phyloP scores from a whole-genome alignment of 108 stramenopile species.

The Skeletonema grethae region DNA sequence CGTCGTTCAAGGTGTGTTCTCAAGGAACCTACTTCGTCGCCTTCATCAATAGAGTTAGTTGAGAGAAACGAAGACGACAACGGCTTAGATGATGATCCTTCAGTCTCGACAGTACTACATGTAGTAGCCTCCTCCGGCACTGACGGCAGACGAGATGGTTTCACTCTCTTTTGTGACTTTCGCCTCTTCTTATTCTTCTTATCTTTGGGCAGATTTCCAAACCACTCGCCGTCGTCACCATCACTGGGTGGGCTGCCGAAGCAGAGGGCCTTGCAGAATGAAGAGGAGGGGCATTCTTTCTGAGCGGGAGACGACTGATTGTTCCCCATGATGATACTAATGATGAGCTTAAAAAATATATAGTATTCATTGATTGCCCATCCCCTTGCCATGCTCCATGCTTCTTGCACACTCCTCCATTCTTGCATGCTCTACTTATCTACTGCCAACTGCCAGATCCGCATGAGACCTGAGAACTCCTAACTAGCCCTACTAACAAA shows the following conservation, averaged over 20 bases:
- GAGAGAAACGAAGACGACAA: neutral
- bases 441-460: too few species aligned
- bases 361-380: too few species aligned
- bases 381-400: too few species aligned
- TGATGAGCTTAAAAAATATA: too few species aligned
- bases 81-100: neutral
- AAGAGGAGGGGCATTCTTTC: neutral
- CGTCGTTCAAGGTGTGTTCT: neutral
- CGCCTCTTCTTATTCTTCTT: constrained; percentile 6
- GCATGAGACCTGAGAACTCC: too few species aligned
- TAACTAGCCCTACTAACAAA: too few species aligned
- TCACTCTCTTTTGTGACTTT: neutral
- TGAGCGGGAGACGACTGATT: neutral
- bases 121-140: constrained; percentile 26
- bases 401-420: too few species aligned
- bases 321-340: neutral
- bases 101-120: neutral
- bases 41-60: neutral
- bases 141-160: constrained; percentile 13
- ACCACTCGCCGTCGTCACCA: constrained; percentile 36
- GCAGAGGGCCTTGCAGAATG: neutral
- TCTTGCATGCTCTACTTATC: too few species aligned
- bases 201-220: constrained; percentile 23
- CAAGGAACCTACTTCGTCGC: neutral
- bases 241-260: neutral